Conservation (phyloP, 2,329 filamentous ascomycete genomes). For the Colletotrichum camelliae region DNA sequence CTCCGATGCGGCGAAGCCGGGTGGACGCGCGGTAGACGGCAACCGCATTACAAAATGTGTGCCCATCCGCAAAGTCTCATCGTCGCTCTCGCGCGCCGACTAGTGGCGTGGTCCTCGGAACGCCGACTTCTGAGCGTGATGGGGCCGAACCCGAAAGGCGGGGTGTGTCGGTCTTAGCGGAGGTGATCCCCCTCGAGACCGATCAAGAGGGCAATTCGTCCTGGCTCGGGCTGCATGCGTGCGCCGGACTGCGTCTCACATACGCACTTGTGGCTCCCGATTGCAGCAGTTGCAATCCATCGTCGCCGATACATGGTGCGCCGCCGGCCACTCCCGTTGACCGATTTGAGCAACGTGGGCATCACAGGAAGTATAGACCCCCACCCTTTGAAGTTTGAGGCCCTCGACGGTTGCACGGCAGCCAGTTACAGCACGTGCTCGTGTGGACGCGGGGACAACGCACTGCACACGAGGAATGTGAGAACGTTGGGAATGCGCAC, state of each 20-base stretch:
- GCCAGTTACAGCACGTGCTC: constrained; percentile 7
- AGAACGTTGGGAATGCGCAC: neutral
- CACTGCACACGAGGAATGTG: neutral
- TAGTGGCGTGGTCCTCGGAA: neutral
- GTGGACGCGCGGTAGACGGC: neutral
- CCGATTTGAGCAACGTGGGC: neutral
- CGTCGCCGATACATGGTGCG: neutral
- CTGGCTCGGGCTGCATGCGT: neutral
- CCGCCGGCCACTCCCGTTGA: neutral
- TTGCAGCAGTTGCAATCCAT: neutral
- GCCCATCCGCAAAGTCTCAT: neutral
- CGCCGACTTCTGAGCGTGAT: neutral
- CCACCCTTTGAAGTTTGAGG: constrained; percentile 6
- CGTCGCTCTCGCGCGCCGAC: neutral
- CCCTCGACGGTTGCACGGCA: constrained; percentile 13
- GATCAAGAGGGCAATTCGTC: neutral
- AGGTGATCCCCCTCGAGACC: neutral
- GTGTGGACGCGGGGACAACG: neutral
- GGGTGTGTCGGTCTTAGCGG: neutral
- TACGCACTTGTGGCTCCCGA: neutral
- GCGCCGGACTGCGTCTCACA: neutral
- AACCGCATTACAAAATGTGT: constrained; percentile 1
- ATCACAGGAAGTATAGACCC: neutral
- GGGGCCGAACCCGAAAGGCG: neutral
- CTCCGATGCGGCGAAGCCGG: constrained; percentile 4